Base-by-base conservation (phyloP, 805 yeast genomes). In the Suhomyces kilbournensis region DNA sequence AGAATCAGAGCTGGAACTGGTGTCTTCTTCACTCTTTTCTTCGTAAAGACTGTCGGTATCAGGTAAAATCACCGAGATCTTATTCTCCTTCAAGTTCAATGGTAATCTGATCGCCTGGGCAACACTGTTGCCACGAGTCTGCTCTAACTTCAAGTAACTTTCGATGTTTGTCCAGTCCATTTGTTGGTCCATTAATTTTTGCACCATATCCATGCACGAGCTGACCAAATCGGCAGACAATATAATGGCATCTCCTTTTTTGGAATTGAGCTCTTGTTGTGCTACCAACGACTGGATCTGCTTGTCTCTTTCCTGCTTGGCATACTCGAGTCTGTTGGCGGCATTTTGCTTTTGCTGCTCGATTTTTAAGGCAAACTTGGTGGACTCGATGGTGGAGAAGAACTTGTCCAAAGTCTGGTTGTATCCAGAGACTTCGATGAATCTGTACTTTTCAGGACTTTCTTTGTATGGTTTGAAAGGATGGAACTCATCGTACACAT, bases 131-230 rank as follows among this genome's bases (percentile, higher is more conserved):
- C 86, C 85, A 59, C 85, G 80, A 1, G 73, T 68, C 59, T 89
- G 85, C 62, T 93, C 96, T 48, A 83, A 76, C 46, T 78, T 71
- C 48, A 93, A 84, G 52, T 87, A 69, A 56, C 84, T 83, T 64
- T 88, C 97, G 56, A 92, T 92, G 54, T 90, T 86, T 43, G 81
- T 80, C 99, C 99, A 93, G 65, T 93, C 97, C 90, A 90, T 89
- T 56, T 89, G 92, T 63, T 89, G 94, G 51, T 86, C 84, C 4
- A 91, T 56, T 50, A 90, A 70, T 1, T 75, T 71, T 53, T 85
- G 86, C 4, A 93, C 88, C 2, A 88, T 85, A 7, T 64, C 67
- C 53, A 81, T 85, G 46, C 94, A 90, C 15, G 81, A 81, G 47
- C 87, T 94, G 4, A 92, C 90, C 23, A 81, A 59, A 25, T 83